Conservation (phyloP, 2,329 filamentous ascomycete species). For the Ophiostoma ulmi region DNA sequence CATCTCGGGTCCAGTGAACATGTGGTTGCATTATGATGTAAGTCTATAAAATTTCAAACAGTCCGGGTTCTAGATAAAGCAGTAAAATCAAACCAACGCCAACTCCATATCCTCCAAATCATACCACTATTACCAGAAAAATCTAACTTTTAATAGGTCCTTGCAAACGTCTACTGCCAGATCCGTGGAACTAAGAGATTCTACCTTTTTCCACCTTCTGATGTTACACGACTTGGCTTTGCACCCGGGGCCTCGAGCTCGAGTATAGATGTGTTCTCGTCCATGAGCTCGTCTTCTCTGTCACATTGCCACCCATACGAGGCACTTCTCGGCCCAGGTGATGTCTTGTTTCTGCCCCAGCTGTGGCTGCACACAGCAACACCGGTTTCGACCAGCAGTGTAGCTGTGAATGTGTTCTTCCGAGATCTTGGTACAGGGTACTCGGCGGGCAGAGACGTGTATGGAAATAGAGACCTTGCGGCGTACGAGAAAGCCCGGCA, state of each 20-base stretch:
- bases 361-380: slow-evolving; percentile 77
- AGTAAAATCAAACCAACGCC: not conserved
- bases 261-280: slow-evolving; percentile 63
- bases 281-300: slow-evolving; percentile 39
- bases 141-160: slow-evolving; percentile 50
- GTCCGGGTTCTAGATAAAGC: not conserved
- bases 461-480: slow-evolving; percentile 79
- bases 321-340: slow-evolving; percentile 61
- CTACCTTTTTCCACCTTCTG: slow-evolving; percentile 71
- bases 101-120: not conserved
- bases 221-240: slow-evolving; percentile 65
- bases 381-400: slow-evolving; percentile 54
- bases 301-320: slow-evolving; percentile 58
- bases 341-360: slow-evolving; percentile 74
- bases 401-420: slow-evolving; percentile 91
- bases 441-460: slow-evolving; percentile 72
- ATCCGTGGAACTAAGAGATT: slow-evolving; percentile 68
- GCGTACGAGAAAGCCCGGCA: slow-evolving; percentile 76
- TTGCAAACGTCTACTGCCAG: slow-evolving; percentile 83
- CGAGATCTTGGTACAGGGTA: slow-evolving; percentile 63
- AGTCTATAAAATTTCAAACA: slow-evolving; percentile 30
- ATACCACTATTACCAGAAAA: not conserved
- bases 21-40: slow-evolving; percentile 89
- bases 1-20: slow-evolving; percentile 71
- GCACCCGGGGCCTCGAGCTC: slow-evolving; percentile 76